phyloP scores from a whole-genome alignment of 2,329 filamentous ascomycete species.

The Pseudonectria foliicola region DNA sequence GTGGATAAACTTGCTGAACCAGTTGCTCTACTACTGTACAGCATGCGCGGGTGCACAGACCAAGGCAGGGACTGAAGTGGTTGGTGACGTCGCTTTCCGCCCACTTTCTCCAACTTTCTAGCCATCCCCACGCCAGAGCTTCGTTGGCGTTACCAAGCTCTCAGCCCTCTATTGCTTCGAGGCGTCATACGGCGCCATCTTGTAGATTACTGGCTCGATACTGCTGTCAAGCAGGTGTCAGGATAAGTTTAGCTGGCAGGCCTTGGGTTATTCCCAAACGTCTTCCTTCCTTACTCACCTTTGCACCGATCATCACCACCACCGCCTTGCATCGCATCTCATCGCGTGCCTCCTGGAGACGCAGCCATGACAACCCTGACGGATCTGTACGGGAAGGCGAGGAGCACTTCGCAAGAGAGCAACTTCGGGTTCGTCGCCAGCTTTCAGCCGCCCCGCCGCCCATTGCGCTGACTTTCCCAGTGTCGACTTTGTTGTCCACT shows the following conservation, averaged over 20 bases:
- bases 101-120: constrained; percentile 13
- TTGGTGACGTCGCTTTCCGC: too few relatives aligned
- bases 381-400: constrained; percentile 25
- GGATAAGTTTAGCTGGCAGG: too few relatives aligned
- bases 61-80: too few relatives aligned
- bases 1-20: too few relatives aligned
- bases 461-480: constrained; percentile 28
- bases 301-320: too few relatives aligned
- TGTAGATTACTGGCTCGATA: neutral
- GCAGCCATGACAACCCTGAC: constrained; percentile 26
- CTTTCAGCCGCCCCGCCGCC: neutral
- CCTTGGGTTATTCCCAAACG: too few relatives aligned
- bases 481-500: constrained; percentile 85
- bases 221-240: too few relatives aligned
- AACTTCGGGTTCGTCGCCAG: constrained; percentile 35
- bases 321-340: too few relatives aligned
- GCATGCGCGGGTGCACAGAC: too few relatives aligned
- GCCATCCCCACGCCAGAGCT: neutral
- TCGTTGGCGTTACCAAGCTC: constrained; percentile 1
- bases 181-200: constrained; percentile 14
- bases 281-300: neutral
- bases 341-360: neutral
- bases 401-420: constrained; percentile 20
- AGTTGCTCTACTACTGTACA: too few relatives aligned
- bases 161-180: neutral